Base-by-base conservation (phyloP, 2,329 filamentous ascomycete genomes). In the Aspergillus versicolor region DNA sequence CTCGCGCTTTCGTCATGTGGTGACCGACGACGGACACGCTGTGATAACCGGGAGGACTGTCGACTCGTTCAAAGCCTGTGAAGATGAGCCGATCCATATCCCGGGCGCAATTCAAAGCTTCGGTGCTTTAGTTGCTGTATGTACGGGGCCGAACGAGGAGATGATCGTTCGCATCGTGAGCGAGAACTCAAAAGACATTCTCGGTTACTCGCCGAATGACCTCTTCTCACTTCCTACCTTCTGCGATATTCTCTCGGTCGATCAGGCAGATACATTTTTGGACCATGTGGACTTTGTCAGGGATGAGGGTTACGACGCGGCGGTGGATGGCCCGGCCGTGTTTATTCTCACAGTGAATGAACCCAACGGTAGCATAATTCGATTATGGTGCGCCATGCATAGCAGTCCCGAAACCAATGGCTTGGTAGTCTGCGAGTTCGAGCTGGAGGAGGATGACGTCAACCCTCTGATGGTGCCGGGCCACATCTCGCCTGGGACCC, bases 31-130 rank as follows among this genome's bases (percentile, higher is more conserved):
- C 15, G 91, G 91, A 0, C 91, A 96, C 74, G 86, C 88, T 24
- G 84, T 96, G 30, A 90, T 96, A 53, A 94, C 90, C 1, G 91
- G 91, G 5, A 82, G 88, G 54, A 86, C 91, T 52, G 88, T 86
- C 2, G 82, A 85, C 2, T 84, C 82, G 1, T 76, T 94, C 44
- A 89, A 95, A 69, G 83, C 86, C 52, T 96, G 92, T 68, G 92
- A 96, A 72, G 92, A 96, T 67, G 92, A 96, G 67, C 91, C 92
- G 0, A 96, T 96, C 24, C 91, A 93, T 63, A 88, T 91, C 1
- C 92, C 92, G 0, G 70, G 91, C 19, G 90, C 92, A 1, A 78
- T 96, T 11, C 92, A 96, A 70, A 81, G 84, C 1, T 96, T 96
- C 64, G 92, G 92, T 1, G 79, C 90, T 4, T 77, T 96, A 22